These are phyloP conservation scores for Lachancea mirantina DNA, from an alignment of 805 yeast genomes.

Conservation along the genomic window DNA sequence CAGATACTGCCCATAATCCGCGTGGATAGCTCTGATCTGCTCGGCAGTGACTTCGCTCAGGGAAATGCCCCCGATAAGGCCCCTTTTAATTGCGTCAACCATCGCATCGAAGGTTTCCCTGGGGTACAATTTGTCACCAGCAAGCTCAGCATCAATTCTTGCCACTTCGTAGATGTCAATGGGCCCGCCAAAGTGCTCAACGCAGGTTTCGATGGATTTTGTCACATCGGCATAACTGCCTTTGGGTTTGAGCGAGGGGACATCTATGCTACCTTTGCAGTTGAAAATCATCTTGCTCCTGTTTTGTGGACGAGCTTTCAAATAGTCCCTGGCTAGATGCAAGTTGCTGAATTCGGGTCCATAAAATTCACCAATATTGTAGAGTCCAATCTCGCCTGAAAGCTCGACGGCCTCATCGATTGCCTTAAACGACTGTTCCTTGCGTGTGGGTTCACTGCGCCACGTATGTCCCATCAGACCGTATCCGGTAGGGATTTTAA, in stretches of 20 bases:
- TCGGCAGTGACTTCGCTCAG: slow-evolving; percentile 64
- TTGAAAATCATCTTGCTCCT: slow-evolving; percentile 51
- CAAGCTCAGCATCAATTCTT: slow-evolving; percentile 46
- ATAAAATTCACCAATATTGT: slow-evolving; percentile 77
- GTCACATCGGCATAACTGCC: slow-evolving; percentile 43
- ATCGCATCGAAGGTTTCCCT: slow-evolving; percentile 53
- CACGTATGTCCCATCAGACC: slow-evolving; percentile 83
- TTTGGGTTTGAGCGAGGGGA: slow-evolving; percentile 37
- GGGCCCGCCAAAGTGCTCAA: slow-evolving; percentile 38
- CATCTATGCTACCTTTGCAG: slow-evolving; percentile 59
- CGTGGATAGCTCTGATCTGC: slow-evolving; percentile 52
- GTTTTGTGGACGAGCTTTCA: slow-evolving; percentile 48
- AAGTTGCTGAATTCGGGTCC: slow-evolving; percentile 52
- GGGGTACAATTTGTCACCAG: slow-evolving; percentile 25
- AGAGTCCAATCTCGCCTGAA: slow-evolving; percentile 40
- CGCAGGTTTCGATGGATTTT: slow-evolving; percentile 41
- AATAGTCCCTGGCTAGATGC: slow-evolving; percentile 49
- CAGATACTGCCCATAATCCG: slow-evolving; percentile 44
- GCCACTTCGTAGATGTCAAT: slow-evolving; percentile 65
- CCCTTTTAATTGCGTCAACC: slow-evolving; percentile 52
- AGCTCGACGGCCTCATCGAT: slow-evolving; percentile 45
- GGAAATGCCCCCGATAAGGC: slow-evolving; percentile 63
- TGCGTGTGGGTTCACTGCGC: slow-evolving; percentile 50
- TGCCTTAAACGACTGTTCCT: slow-evolving; percentile 45
- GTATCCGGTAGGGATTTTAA: slow-evolving; percentile 38